Percentiles rank a stretch among this genome's conserved stretches.
Evolutionary conservation across 495 filamentous ascomycete genomes (phyloP).

Genomic region (Penicillium goetzii): DNA sequence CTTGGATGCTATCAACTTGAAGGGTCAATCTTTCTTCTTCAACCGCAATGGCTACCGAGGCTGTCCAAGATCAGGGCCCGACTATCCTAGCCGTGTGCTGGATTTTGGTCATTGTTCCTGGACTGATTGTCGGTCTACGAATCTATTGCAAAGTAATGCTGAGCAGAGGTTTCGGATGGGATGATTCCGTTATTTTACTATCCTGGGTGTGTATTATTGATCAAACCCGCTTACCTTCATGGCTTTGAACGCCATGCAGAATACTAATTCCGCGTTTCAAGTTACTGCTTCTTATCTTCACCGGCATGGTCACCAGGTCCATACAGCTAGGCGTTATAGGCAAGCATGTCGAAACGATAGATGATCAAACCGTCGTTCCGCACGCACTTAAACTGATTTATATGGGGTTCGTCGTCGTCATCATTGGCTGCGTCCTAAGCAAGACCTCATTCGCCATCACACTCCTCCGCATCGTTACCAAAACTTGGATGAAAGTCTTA

Average conservation of each 20-base stretch:
- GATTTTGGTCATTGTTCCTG: conserved; percentile 20
- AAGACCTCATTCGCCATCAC: conserved; percentile 36
- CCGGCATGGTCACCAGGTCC: conserved; percentile 13
- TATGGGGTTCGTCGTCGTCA: conserved; percentile 22
- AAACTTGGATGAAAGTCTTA: conserved; percentile 22
- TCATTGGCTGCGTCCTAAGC: conserved; percentile 29
- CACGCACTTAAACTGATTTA: conserved; percentile 24
- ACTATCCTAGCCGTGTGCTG: conserved; percentile 19
- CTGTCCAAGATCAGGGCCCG: conserved; percentile 17
- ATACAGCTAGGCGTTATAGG: conserved; percentile 20
- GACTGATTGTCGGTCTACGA: conserved; percentile 14
- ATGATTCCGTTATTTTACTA: conserved; percentile 18
- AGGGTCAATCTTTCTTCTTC: too few species aligned
- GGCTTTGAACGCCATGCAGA: too few species aligned
- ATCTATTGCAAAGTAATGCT: conserved; percentile 19
- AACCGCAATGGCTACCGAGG: too few species aligned
- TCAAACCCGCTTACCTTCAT: not conserved
- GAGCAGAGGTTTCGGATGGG: conserved; percentile 16
- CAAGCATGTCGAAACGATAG: conserved; percentile 9
- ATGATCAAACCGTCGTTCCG: too few species aligned
- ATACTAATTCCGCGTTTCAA: too few species aligned
- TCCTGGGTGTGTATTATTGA: conserved; percentile 16
- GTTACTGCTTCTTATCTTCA: conserved; percentile 17
- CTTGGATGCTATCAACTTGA: too few species aligned
- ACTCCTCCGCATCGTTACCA: conserved; percentile 27